These are phyloP conservation scores for Aspergillus quadricinctus DNA, from an alignment of 2,329 filamentous ascomycete species.

Conservation along the genomic window DNA sequence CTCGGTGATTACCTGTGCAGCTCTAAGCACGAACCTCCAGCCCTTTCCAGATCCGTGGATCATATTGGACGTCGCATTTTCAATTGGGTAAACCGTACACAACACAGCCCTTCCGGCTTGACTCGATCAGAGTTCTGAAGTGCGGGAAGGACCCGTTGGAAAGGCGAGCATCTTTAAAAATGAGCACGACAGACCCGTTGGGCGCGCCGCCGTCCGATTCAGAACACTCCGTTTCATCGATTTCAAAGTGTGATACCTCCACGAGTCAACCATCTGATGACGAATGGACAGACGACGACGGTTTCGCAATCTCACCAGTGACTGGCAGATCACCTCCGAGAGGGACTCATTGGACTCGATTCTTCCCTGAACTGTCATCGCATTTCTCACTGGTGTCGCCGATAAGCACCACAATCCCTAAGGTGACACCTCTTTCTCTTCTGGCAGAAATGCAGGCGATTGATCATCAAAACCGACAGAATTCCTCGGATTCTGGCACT, in stretches of 20 bases:
- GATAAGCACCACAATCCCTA: constrained; percentile 10
- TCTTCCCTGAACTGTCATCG: constrained; percentile 28
- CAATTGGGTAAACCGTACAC: not conserved
- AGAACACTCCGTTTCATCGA: not conserved
- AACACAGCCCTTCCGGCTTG: not conserved
- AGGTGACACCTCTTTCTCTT: not conserved
- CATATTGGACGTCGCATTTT: not conserved
- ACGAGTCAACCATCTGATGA: not conserved
- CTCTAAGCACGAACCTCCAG: not conserved
- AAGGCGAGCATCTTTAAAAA: not conserved
- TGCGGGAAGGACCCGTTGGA: not conserved
- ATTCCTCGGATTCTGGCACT: not conserved
- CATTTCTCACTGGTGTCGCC: constrained; percentile 25
- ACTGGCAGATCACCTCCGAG: constrained; percentile 15
- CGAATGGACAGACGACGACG: constrained; percentile 7
- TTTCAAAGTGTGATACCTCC: not conserved
- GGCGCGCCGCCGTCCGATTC: not conserved
- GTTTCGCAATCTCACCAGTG: constrained; percentile 22
- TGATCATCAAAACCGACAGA: not conserved
- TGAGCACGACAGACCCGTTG: not conserved
- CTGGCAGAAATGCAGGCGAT: not conserved
- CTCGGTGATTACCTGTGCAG: not conserved
- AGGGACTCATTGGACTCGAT: constrained; percentile 20
- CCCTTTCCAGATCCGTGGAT: not conserved
- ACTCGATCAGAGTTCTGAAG: not conserved